Conservation (phyloP, 192 early-diverging fungal genomes). For the Fimicolochytrium jonesii region DNA sequence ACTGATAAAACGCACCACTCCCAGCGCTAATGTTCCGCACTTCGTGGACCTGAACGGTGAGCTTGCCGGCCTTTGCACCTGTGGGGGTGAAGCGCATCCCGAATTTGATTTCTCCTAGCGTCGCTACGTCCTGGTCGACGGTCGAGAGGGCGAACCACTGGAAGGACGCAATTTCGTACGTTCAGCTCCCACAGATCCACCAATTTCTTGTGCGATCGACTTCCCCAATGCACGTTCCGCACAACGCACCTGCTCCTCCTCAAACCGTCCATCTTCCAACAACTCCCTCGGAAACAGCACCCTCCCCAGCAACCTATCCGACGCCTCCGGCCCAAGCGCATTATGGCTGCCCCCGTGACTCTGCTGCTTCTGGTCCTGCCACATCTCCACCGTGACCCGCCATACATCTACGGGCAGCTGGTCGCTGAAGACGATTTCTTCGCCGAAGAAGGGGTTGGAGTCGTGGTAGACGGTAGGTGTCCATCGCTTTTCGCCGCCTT, state of each 20-base stretch:
- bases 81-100: too few species aligned
- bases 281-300: conserved; percentile 20
- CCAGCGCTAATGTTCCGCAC: not conserved
- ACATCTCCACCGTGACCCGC: conserved; percentile 2
- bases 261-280: conserved; percentile 24
- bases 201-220: too few species aligned
- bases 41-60: not conserved
- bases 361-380: conserved; percentile 1
- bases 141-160: not conserved
- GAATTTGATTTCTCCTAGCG: not conserved
- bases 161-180: too few species aligned
- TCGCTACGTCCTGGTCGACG: not conserved
- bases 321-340: not conserved
- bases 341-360: not conserved
- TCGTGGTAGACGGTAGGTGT: conserved; percentile 21
- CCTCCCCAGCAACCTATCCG: conserved; percentile 16
- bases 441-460: conserved; percentile 18
- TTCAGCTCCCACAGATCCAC: too few species aligned
- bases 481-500: conserved; percentile 20
- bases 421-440: conserved; percentile 22
- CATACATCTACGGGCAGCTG: conserved; percentile 17
- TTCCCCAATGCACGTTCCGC: too few species aligned
- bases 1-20: not conserved
- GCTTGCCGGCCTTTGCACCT: too few species aligned
- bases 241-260: conserved; percentile 24